A percentile compares a stretch with the other conserved stretches of the same genome.
Conservation (phyloP, 2,329 filamentous ascomycete genomes). For the Myriangium duriaei region DNA sequence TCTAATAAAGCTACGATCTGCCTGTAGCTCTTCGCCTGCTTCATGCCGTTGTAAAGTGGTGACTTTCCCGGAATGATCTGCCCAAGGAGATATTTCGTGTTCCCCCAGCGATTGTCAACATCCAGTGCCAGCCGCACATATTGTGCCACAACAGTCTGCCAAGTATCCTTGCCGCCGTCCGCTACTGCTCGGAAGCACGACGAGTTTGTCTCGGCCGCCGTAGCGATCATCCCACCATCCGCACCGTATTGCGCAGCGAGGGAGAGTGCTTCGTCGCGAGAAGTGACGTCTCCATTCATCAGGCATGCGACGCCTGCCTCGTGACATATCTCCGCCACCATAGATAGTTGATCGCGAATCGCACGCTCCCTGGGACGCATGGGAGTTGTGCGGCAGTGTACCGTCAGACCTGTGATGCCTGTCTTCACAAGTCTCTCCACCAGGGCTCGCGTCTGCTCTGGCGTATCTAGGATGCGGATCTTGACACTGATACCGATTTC, state of each 20-base stretch:
- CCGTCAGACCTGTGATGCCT: conserved; percentile 81
- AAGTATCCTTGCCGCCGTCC: conserved; percentile 58
- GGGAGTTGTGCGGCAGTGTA: conserved; percentile 90
- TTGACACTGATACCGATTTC: conserved; percentile 95
- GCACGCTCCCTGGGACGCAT: conserved; percentile 87
- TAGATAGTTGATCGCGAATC: conserved; percentile 71
- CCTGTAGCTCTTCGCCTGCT: conserved; percentile 55
- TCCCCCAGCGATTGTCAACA: conserved; percentile 75
- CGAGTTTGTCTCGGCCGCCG: conserved; percentile 78
- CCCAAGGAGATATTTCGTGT: conserved; percentile 81
- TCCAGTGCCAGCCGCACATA: conserved; percentile 64
- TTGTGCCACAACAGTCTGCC: conserved; percentile 63
- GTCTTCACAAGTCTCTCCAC: conserved; percentile 70
- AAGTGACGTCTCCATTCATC: conserved; percentile 87
- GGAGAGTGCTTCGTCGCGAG: conserved; percentile 55
- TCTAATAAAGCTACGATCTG: conserved; percentile 55
- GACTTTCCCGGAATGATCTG: conserved; percentile 78
- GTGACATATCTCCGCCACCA: conserved; percentile 70
- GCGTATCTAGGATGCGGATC: conserved; percentile 72
- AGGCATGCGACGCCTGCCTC: conserved; percentile 81
- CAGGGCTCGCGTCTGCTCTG: conserved; percentile 61
- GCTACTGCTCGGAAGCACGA: conserved; percentile 65
- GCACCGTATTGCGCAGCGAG: conserved; percentile 70
- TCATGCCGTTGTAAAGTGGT: conserved; percentile 48
- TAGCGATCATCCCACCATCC: conserved; percentile 95